Evolutionary conservation across 2,329 filamentous ascomycete genomes (phyloP), one percentile per base, ranked within the genome.

Genomic region (Claviceps digitariae): DNA sequence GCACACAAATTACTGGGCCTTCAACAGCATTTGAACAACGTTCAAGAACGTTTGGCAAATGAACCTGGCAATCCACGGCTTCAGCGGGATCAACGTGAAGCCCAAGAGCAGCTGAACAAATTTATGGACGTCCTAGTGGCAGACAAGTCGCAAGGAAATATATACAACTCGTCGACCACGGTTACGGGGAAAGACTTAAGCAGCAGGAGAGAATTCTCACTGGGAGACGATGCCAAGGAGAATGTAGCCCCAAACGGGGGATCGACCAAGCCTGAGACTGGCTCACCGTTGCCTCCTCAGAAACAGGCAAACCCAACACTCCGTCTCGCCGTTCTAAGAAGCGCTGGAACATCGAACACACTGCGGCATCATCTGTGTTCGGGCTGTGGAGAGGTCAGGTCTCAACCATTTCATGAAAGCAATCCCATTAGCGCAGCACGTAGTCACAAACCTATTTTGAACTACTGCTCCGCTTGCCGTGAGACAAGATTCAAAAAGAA

Each of bases 401-500:
- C 69, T 2, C 47, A 52, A 7, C 55, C 54, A 2, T 72, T 69
- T 50, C 69, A 72, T 41, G 52, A 58, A 4, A 64, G 63, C 21
- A 63, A 69, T 52, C 67, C 69, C 4, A 51, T 67, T 4, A 21
- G 51, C 10, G 41, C 48, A 6, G 57, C 53, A 2, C 55, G 15
- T n/a, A 45, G 43, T 17, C 23, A 58, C 29, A 63, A 58, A 13
- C 57, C 59, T 4, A 57, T 65, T 23, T 56, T 64, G 44, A 72
- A 69, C 48, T 64, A 69, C 36, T 72, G 69, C 48, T 58, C 62
- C 41, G 55, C 57, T 6, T 72, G 70, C 53, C 65, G 66, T 40
- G 58, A 64, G 41, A 54, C 54, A n/a, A 58, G 52, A 21, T 56
- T 64, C 8, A 52, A 57, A 3, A 55, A 58, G 27, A 61, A 60